A percentile compares a stretch with the other conserved stretches of the same genome.
These are phyloP conservation scores for Termitomyces sp. DNA, from an alignment of 768 basidiomycete species.

Conservation along the genomic window DNA sequence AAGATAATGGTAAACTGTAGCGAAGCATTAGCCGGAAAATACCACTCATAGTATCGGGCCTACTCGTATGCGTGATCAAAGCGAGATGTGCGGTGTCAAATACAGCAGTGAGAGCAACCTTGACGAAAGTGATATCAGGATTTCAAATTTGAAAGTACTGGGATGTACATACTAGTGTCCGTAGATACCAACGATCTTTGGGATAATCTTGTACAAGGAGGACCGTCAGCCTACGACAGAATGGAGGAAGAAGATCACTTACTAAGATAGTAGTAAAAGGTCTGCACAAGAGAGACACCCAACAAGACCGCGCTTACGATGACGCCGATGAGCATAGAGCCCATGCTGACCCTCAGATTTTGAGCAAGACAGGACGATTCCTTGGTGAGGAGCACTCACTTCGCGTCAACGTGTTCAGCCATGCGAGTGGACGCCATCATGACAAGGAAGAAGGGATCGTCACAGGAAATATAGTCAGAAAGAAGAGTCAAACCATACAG, in stretches of 20 bases:
- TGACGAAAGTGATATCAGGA: neutral
- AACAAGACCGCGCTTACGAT: conserved; percentile 15
- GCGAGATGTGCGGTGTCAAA: conserved; percentile 45
- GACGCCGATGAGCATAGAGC: conserved; percentile 14
- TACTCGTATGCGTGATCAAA: conserved; percentile 41
- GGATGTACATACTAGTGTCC: conserved; percentile 5
- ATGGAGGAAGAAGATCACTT: neutral
- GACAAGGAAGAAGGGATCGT: neutral
- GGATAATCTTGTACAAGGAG: conserved; percentile 10
- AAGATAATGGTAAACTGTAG: conserved; percentile 15
- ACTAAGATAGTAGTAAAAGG: conserved; percentile 16
- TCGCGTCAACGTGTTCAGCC: conserved; percentile 6
- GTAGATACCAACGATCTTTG: conserved; percentile 14
- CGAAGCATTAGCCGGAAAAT: neutral
- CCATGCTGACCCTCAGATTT: conserved; percentile 9
- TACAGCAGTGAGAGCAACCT: conserved; percentile 35
- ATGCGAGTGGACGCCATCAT: conserved; percentile 3
- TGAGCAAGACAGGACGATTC: neutral
- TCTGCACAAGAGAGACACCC: conserved; percentile 16
- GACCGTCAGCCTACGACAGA: neutral
- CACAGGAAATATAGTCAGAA: neutral
- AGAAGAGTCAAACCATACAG: neutral
- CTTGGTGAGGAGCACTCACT: conserved; percentile 6
- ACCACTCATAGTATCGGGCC: conserved; percentile 6
- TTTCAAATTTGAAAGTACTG: neutral